phyloP scores from a whole-genome alignment of 2,329 filamentous ascomycete genomes.

The Rachicladosporium sp. region DNA sequence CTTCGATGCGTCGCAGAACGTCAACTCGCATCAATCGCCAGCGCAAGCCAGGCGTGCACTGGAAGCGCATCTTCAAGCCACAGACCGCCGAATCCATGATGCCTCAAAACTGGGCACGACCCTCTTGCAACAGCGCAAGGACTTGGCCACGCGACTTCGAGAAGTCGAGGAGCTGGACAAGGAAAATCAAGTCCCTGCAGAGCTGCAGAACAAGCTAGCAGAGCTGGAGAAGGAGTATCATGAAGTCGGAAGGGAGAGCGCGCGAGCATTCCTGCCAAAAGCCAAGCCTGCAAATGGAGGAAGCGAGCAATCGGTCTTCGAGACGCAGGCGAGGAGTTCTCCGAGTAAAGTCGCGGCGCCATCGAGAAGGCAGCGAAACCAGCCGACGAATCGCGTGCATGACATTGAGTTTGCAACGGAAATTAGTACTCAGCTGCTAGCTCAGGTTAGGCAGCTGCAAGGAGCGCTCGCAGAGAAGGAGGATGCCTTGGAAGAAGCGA shows the following conservation, averaged over 20 bases:
- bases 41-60: slow-evolving; percentile 78
- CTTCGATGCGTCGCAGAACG: slow-evolving; percentile 66
- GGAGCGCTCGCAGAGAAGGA: slow-evolving; percentile 75
- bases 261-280: slow-evolving; percentile 78
- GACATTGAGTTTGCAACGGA: slow-evolving; percentile 98
- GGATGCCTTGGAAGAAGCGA: slow-evolving; percentile 64
- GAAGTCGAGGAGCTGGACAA: slow-evolving; percentile 69
- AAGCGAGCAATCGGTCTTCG: slow-evolving; percentile 42
- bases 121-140: slow-evolving; percentile 73
- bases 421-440: slow-evolving; percentile 85
- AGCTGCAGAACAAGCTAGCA: slow-evolving; percentile 67
- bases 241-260: slow-evolving; percentile 80
- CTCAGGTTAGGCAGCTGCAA: slow-evolving; percentile 88
- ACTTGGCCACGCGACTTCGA: slow-evolving; percentile 66
- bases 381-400: slow-evolving; percentile 75
- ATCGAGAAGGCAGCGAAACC: slow-evolving; percentile 70
- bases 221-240: slow-evolving; percentile 93
- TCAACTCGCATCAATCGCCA: slow-evolving; percentile 66
- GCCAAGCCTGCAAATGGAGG: slow-evolving; percentile 15
- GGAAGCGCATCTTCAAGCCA: slow-evolving; percentile 84
- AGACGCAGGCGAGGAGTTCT: slow-evolving; percentile 71
- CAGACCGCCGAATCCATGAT: slow-evolving; percentile 80
- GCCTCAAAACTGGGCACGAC: slow-evolving; percentile 80
- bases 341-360: slow-evolving; percentile 82
- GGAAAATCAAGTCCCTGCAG: slow-evolving; percentile 56